These are phyloP conservation scores for Hypoxylon trugodes DNA, from an alignment of 495 filamentous ascomycete species.

Conservation along the genomic window DNA sequence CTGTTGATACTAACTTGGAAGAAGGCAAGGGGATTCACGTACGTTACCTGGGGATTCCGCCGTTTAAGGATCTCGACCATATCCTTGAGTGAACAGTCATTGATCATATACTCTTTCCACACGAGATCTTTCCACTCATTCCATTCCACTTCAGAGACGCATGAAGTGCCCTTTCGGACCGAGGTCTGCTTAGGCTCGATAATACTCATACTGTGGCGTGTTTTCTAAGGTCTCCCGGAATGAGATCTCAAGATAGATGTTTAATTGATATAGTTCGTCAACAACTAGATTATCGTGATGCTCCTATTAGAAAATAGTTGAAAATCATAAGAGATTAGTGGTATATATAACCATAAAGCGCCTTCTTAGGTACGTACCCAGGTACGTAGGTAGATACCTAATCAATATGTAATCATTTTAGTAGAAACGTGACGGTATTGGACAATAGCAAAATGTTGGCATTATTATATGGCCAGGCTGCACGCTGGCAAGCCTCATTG, in stretches of 20 bases:
- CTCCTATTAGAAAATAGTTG: no score
- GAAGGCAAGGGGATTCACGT: no score
- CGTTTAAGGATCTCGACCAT: neutral
- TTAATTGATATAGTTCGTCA: no score
- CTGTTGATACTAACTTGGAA: neutral
- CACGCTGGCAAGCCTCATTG: neutral
- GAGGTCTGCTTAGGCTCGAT: neutral
- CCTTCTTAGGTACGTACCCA: no score
- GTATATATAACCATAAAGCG: no score
- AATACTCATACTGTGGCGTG: neutral
- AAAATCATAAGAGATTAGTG: no score
- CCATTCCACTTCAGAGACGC: neutral
- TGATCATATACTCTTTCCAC: constrained; percentile 4
- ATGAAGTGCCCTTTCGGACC: neutral
- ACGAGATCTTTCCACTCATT: constrained; percentile 2
- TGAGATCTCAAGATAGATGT: no score
- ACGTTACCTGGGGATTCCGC: constrained; percentile 5
- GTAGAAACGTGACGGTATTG: neutral
- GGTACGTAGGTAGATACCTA: no score
- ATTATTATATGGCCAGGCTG: neutral
- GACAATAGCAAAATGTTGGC: neutral
- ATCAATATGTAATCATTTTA: no score
- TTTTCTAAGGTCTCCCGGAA: neutral
- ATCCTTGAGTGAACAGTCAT: neutral
- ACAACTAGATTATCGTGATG: no score